Base-by-base conservation (phyloP, 2,329 filamentous ascomycete species). In the Aspergillus novoparasiticus region DNA sequence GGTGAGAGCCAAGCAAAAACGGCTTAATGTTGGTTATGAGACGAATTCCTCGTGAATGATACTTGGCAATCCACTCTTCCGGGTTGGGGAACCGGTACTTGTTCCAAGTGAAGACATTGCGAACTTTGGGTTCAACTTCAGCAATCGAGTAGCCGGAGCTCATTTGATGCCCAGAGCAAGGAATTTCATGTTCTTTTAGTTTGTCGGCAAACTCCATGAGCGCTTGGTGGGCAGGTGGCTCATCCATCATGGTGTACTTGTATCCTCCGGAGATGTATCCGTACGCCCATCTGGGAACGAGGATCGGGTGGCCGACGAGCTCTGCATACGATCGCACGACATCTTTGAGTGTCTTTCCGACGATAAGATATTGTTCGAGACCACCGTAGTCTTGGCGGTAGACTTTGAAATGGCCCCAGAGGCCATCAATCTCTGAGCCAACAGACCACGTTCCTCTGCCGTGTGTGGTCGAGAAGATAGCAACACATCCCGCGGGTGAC, bases 371-470 rank as follows among this genome's bases (percentile, higher is more conserved):
- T 76, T 91, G 85, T 71, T 92, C 90, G 0, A 92, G 79, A 0
- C 90, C 90, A 26, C 90, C 90, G 66, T 89, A 85, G 64, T 90
- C 88, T 75, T 92, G 90, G 9, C 89, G 84, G 69, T 90, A 91
- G 23, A 90, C 88, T 73, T 92, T 92, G 83, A 87, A 92, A 62
- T 85, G 85, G 0, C 90, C 90, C 89, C 89, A 92, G 78, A 92
- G 85, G 32, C 90, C 89, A 71, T 93, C 90, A 76, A 92, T 89
- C 74, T 92, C 90, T 1, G 87, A 86, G 2, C 90, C 90, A 9
- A 92, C 81, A 10, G 85, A 86, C 80, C 88, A 92, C 19, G 83
- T 84, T 0, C 88, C 89, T 58, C 89, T 80, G 0, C 84, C 81
- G 70, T 92, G 87, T 2, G 85, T 86, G 0, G 88, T 89, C 0